Evolutionary conservation across 2,329 filamentous ascomycete genomes (phyloP), one percentile per base, ranked within the genome.

Genomic region (Sarocladium oryzae): DNA sequence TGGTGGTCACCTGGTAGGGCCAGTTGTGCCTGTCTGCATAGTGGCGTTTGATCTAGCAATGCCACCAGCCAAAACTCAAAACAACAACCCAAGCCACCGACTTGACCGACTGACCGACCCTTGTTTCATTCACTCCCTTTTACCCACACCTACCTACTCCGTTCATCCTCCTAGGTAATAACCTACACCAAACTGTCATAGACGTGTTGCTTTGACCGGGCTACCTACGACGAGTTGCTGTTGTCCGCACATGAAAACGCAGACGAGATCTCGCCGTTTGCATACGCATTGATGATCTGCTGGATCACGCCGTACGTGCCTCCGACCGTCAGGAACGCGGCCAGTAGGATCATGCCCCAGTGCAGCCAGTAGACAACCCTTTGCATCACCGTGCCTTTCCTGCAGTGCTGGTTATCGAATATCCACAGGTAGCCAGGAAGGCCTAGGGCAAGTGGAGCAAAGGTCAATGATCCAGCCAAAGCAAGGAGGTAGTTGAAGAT

Each of bases 211-310:
- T n/a, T n/a, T n/a, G n/a, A n/a, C n/a, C n/a, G n/a, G n/a, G n/a
- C n/a, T n/a, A 21, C n/a, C 54, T 55, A 61, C 28, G 62, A 61
- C 1, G 65, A 67, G 45, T 59, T 59, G 41, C 65, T 69, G 57
- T 75, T 75, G 56, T 76, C 72, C 2, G 66, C 69, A 54, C 73
- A 76, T 18, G 67, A 69, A 50, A 77, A 77, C 0, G 73, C 72
- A 36, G 61, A 63, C 30, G 69, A 69, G 52, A 77, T 76, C 49
- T 65, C 58, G 0, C 70, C 71, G 43, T 64, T 63, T 3, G 66
- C 69, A 58, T 78, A 80, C 2, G 75, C 75, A 48, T 73, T 63
- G 49, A 73, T 72, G 54, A 80, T 77, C 56, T 72, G 66, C 53
- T 73, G 65, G 16, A 78, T 67, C 4, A 74, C 70, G 26, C 73